Evolutionary conservation across 2,329 filamentous ascomycete species (phyloP).

Genomic region (Arthrinium puccinioides): DNA sequence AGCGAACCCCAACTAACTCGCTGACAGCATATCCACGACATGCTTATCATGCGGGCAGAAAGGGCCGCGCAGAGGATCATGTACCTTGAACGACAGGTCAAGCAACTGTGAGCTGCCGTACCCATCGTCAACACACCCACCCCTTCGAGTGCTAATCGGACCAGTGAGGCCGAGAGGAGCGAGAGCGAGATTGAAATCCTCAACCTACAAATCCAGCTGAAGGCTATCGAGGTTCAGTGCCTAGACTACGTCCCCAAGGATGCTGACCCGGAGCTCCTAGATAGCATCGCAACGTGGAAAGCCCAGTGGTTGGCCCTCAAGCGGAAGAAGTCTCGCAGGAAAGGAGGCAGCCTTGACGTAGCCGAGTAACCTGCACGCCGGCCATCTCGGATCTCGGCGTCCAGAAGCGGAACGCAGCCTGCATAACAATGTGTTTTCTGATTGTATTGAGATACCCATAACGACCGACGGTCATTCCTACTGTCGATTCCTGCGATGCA

Average conservation of each 20-base stretch:
- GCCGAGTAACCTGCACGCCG: constrained; percentile 4
- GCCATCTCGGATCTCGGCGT: too few species aligned
- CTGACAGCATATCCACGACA: constrained; percentile 50
- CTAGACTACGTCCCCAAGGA: constrained; percentile 37
- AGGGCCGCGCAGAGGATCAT: constrained; percentile 50
- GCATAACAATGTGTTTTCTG: too few species aligned
- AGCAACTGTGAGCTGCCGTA: constrained; percentile 41
- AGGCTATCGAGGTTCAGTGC: constrained; percentile 54
- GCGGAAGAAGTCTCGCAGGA: constrained; percentile 30
- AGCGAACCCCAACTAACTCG: constrained; percentile 15
- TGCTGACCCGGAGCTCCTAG: constrained; percentile 47
- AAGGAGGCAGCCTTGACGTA: constrained; percentile 8
- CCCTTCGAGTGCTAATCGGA: constrained; percentile 7
- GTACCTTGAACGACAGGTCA: constrained; percentile 50
- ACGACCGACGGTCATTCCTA: too few species aligned
- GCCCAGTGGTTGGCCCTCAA: constrained; percentile 49
- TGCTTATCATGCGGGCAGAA: constrained; percentile 52
- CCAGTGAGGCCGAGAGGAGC: constrained; percentile 47
- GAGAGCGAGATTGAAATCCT: constrained; percentile 53
- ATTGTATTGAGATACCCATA: too few species aligned
- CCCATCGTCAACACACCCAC: constrained; percentile 5
- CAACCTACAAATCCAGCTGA: constrained; percentile 54
- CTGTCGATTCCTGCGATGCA: too few species aligned
- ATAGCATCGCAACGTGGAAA: constrained; percentile 56
- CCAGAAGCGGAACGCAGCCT: too few species aligned